Conservation (phyloP, 2,329 filamentous ascomycete genomes). For the Blastomyces parvus region DNA sequence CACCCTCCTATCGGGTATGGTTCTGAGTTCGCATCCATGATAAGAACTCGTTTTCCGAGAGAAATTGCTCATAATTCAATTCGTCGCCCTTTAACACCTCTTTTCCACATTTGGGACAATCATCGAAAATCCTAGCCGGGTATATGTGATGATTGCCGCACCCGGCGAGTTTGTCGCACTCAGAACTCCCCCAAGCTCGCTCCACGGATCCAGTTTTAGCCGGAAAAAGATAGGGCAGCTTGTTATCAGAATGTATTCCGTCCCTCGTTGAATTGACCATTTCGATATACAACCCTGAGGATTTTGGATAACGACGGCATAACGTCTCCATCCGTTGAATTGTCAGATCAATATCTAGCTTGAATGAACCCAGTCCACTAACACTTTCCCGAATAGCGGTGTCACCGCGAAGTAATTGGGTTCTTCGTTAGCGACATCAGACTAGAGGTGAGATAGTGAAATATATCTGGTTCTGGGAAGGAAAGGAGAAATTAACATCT, state of each 20-base stretch:
- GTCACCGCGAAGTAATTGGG: not conserved
- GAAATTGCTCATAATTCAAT: slow-evolving; percentile 6
- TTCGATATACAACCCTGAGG: slow-evolving; percentile 10
- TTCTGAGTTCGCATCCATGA: slow-evolving; percentile 10
- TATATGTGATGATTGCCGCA: slow-evolving; percentile 15
- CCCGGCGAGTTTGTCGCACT: slow-evolving; percentile 9
- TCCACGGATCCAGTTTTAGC: slow-evolving; percentile 13
- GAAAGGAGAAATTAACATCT: not conserved
- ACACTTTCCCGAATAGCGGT: not conserved
- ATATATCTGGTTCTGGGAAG: not conserved
- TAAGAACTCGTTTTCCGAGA: slow-evolving; percentile 11
- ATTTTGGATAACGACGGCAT: slow-evolving; percentile 10
- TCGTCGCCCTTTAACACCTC: slow-evolving; percentile 8
- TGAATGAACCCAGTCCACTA: not conserved
- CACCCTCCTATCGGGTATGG: too few relatives aligned
- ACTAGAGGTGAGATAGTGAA: not conserved
- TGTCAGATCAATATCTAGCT: slow-evolving; percentile 4
- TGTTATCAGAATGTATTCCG: not conserved
- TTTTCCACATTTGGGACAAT: slow-evolving; percentile 18
- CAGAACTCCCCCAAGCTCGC: slow-evolving; percentile 13
- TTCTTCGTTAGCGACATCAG: not conserved
- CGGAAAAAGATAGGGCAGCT: slow-evolving; percentile 5
- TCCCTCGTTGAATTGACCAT: slow-evolving; percentile 4
- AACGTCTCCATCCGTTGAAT: slow-evolving; percentile 5
- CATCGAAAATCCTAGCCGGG: slow-evolving; percentile 15